These are phyloP conservation scores for Lipomyces lipofer DNA, from an alignment of 805 yeast species.

Conservation along the genomic window DNA sequence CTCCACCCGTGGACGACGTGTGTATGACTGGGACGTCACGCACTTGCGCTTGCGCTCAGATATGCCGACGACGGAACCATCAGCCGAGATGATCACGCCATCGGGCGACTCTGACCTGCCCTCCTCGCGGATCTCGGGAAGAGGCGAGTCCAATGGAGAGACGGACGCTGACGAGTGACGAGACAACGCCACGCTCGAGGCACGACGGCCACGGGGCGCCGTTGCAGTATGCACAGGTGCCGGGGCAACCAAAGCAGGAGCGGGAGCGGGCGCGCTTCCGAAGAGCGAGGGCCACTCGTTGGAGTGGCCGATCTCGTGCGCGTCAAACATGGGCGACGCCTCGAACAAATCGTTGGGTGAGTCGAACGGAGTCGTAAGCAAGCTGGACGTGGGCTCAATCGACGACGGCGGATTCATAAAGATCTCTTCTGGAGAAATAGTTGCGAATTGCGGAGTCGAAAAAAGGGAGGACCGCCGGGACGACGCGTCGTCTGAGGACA, in stretches of 20 bases:
- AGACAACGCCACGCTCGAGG: background rate
- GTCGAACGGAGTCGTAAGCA: slow-evolving; percentile 26
- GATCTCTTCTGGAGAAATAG: slow-evolving; percentile 22
- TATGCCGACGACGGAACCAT: slow-evolving; percentile 28
- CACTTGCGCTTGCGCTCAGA: slow-evolving; percentile 31
- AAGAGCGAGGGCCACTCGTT: slow-evolving; percentile 41
- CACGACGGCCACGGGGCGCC: background rate
- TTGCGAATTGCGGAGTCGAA: slow-evolving; percentile 21
- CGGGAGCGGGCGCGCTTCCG: slow-evolving; percentile 25
- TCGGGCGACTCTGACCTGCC: slow-evolving; percentile 24
- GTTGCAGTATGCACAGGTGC: background rate
- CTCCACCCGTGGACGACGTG: slow-evolving; percentile 37
- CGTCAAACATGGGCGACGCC: slow-evolving; percentile 39
- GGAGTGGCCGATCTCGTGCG: slow-evolving; percentile 35
- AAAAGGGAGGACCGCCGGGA: slow-evolving; percentile 19
- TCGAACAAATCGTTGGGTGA: slow-evolving; percentile 31
- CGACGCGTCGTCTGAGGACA: slow-evolving; percentile 10
- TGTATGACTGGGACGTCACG: slow-evolving; percentile 29
- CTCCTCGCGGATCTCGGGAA: background rate
- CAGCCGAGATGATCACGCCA: slow-evolving; percentile 24
- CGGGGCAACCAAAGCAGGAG: background rate
- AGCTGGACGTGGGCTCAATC: slow-evolving; percentile 8
- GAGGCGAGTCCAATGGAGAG: background rate
- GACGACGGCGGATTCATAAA: slow-evolving; percentile 9
- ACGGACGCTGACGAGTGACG: background rate